Percentiles rank a stretch among this genome's conserved stretches.
These are phyloP conservation scores for Steccherinum ochraceum DNA, from an alignment of 768 basidiomycete species.

Conservation along the genomic window DNA sequence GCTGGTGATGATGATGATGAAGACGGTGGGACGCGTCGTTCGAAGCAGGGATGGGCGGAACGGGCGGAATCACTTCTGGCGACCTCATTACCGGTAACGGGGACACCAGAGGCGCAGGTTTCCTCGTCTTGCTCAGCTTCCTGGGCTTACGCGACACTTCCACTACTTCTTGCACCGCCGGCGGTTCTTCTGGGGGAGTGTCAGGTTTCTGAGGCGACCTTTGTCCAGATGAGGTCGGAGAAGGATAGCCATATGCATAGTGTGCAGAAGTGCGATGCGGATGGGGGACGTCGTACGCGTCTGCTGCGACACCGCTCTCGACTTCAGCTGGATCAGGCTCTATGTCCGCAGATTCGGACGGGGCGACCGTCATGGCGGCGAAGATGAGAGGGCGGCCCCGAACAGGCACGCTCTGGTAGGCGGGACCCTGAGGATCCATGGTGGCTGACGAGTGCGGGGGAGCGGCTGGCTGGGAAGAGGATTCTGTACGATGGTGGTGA, in stretches of 20 bases:
- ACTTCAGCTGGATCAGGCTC: background rate
- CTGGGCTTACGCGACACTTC: slow-evolving; percentile 5
- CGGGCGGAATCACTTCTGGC: no score
- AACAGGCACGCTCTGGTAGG: slow-evolving; percentile 12
- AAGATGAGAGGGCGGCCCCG: slow-evolving; percentile 60
- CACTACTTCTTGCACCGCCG: background rate
- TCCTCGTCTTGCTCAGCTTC: slow-evolving; percentile 17
- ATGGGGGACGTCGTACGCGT: background rate
- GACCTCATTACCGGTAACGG: no score
- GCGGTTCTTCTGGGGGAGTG: slow-evolving; percentile 3
- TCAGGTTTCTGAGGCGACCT: slow-evolving; percentile 1
- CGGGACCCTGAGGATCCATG: background rate
- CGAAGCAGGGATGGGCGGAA: no score
- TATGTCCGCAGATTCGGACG: slow-evolving; percentile 8
- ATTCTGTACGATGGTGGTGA: background rate
- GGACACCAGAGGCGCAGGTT: slow-evolving; percentile 8
- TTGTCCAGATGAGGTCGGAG: slow-evolving; percentile 2
- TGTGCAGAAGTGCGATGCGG: no score
- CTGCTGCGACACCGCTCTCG: background rate
- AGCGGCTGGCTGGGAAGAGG: background rate
- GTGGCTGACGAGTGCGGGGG: background rate
- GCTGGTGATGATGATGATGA: slow-evolving; percentile 1
- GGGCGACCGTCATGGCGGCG: slow-evolving; percentile 34
- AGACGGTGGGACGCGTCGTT: background rate
- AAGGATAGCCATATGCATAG: background rate